phyloP scores from a whole-genome alignment of 768 basidiomycete species.

The Lepiota brunneoincarnata region DNA sequence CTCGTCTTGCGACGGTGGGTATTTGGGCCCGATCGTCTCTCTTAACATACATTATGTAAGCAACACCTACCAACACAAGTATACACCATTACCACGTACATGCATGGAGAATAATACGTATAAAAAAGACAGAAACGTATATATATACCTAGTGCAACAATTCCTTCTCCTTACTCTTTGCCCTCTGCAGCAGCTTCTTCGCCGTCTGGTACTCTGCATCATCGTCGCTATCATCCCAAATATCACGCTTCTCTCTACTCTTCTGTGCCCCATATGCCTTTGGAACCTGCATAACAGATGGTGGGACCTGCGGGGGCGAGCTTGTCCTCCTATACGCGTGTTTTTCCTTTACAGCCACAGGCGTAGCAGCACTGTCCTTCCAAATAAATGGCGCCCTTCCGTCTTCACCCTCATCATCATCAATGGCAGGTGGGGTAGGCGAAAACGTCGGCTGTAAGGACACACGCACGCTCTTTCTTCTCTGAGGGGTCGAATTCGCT shows the following conservation, averaged over 20 bases:
- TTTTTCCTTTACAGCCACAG: not conserved
- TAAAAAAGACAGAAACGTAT: not conserved
- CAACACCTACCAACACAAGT: not conserved
- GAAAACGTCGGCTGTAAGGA: constrained; percentile 77
- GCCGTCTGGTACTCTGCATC: constrained; percentile 66
- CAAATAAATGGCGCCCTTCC: constrained; percentile 21
- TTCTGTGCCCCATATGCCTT: not conserved
- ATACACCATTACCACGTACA: not conserved
- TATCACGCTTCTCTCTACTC: constrained; percentile 11
- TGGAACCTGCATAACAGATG: constrained; percentile 1
- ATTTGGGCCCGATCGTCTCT: constrained; percentile 9
- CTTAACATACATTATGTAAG: constrained; percentile 11
- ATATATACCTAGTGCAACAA: not conserved
- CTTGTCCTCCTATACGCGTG: not conserved
- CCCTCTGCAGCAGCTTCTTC: constrained; percentile 46
- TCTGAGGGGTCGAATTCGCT: constrained; percentile 20
- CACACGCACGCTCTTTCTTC: constrained; percentile 75
- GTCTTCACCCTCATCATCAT: constrained; percentile 43
- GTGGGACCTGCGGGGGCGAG: not conserved
- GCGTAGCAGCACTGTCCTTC: not conserved
- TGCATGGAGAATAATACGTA: not conserved
- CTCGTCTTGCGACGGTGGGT: constrained; percentile 6
- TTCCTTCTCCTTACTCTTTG: constrained; percentile 38
- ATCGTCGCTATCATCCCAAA: constrained; percentile 74
- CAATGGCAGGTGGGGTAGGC: constrained; percentile 62